These are phyloP conservation scores for Coniochaeta sp. DNA, from an alignment of 2,329 filamentous ascomycete genomes.

Conservation along the genomic window DNA sequence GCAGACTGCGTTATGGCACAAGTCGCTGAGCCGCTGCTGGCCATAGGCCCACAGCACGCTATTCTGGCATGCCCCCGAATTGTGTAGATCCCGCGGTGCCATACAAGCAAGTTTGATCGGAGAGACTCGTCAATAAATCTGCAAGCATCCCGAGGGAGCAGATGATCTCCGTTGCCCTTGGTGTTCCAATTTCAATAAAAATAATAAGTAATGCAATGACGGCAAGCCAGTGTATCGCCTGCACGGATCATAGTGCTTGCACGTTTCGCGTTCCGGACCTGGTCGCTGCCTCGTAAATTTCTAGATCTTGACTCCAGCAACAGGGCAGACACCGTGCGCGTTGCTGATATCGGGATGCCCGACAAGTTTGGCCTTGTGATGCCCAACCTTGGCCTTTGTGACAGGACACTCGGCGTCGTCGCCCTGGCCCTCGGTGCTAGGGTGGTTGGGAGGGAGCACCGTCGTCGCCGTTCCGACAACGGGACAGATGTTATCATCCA, in stretches of 20 bases:
- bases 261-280: background rate
- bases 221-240: background rate
- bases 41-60: no score
- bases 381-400: constrained; percentile 32
- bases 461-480: constrained; percentile 34
- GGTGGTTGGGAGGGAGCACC: constrained; percentile 32
- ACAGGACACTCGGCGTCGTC: constrained; percentile 31
- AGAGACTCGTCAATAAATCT: no score
- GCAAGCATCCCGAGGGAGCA: no score
- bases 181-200: no score
- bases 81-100: no score
- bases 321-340: constrained; percentile 28
- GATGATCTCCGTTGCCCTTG: no score
- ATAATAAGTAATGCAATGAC: background rate
- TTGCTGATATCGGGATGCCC: constrained; percentile 25
- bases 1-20: no score
- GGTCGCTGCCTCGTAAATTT: background rate
- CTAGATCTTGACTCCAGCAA: constrained; percentile 14
- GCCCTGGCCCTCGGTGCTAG: constrained; percentile 19
- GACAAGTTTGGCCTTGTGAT: constrained; percentile 32
- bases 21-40: no score
- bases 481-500: constrained; percentile 35
- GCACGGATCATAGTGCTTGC: no score
- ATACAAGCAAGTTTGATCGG: no score
- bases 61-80: no score